Base-by-base conservation (phyloP, 345 rosid genomes). In the Aquilaria malaccensis region DNA sequence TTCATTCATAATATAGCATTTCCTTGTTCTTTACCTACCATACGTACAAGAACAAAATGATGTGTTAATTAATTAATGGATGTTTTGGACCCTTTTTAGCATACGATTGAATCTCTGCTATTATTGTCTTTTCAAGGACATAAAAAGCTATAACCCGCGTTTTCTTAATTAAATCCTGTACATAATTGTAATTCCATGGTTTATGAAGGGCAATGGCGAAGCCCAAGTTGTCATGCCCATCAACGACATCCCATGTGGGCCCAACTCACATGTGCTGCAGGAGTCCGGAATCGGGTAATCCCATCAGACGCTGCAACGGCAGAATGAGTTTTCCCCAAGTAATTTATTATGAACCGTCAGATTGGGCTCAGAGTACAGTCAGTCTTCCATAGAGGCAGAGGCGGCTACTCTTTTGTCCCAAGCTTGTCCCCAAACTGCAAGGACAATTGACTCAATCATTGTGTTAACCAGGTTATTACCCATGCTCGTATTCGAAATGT, bases 341-440 rank as follows among this genome's bases (percentile, higher is more conserved):
- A 13, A 41, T 13, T 14, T 12, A 69, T 64, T 32, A 12, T 45
- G 55, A 22, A 11, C 67, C 79, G 79, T 73, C 12, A 4, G 69
- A 63, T 70, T 6, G 47, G 10, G 46, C 59, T 60, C 72, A 46
- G 50, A 60, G 22, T 22, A 22, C 22, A 22, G 22, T 22, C 22
- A 22, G 77, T 67, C 64, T 60, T 71, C 70, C 15, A 65, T 56
- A 52, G 61, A 68, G 59, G 71, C 73, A 52, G 61, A 68, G 59
- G 71, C 74, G 71, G 74, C 70, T 61, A 47, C 46, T 55, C 46
- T 33, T 22, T 66, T 82, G 89, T 79, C 86, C 76, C 45, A 49
- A 59, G 32, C 62, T 33, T 83, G 84, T 81, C 85, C 75, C 80
- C 67, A 14, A 11, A 53, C 11, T 57, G 14, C 11, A 54, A 29